phyloP scores from a whole-genome alignment of 129 eudicot genomes.

The Lactuca saligna region DNA sequence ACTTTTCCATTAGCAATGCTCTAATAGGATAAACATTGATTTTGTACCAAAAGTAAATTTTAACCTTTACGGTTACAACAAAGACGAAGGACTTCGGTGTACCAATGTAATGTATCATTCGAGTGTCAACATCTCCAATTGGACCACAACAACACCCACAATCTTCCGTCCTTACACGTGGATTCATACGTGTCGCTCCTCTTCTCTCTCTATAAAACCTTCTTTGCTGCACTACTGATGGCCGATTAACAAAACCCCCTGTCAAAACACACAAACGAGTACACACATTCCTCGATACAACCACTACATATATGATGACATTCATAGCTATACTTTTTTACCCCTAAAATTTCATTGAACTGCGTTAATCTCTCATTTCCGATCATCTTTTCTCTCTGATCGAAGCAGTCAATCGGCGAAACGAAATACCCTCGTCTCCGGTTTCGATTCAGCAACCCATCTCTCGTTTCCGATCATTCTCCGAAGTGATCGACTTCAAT shows the following conservation, averaged over 20 bases:
- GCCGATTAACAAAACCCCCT: neutral
- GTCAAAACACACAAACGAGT: neutral
- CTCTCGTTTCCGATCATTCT: neutral
- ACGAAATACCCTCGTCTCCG: neutral
- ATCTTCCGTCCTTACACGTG: conserved; percentile 28
- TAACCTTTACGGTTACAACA: neutral
- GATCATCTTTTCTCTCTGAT: neutral
- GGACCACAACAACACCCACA: conserved; percentile 30
- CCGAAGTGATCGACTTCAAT: neutral
- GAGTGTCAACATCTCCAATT: neutral
- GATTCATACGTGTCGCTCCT: conserved; percentile 26
- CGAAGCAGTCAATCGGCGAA: neutral
- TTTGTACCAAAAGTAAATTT: too few species aligned
- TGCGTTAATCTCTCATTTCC: neutral
- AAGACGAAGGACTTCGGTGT: neutral
- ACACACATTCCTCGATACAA: neutral
- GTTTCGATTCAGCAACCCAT: neutral
- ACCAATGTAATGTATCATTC: neutral
- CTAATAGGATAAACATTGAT: too few species aligned
- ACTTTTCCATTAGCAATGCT: too few species aligned
- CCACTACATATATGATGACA: neutral
- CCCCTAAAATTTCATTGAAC: neutral
- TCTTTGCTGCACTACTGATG: neutral
- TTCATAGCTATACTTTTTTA: too few species aligned
- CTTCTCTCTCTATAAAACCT: conserved; percentile 18